Conservation (phyloP, 192 early-diverging fungal genomes). For the Irineochytrium annulatum region DNA sequence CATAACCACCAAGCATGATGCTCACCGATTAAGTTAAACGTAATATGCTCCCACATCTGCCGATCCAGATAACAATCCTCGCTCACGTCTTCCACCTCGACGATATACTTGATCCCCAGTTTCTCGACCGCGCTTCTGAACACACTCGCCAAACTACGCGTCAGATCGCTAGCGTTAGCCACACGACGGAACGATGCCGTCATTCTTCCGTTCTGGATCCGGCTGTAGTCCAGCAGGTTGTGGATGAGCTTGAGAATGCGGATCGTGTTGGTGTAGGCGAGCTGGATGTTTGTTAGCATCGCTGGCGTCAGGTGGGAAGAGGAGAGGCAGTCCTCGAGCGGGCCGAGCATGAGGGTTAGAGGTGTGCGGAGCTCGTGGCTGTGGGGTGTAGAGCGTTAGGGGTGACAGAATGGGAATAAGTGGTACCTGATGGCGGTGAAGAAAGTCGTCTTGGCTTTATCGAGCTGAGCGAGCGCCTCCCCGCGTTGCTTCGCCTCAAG, state of each 20-base stretch:
- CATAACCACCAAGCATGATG: conserved; percentile 40
- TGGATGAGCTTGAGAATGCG: conserved; percentile 52
- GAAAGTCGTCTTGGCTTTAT: too few species aligned
- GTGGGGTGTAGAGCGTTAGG: conserved; percentile 12
- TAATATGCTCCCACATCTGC: too few species aligned
- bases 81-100: too few species aligned
- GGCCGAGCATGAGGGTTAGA: conserved; percentile 42
- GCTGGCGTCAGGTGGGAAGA: conserved; percentile 20
- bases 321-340: conserved; percentile 37
- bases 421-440: too few species aligned
- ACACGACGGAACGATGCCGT: conserved; percentile 38
- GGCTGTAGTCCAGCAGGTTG: conserved; percentile 46
- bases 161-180: conserved; percentile 38
- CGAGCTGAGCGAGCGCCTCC: too few species aligned
- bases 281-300: conserved; percentile 18
- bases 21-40: too few species aligned
- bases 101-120: too few species aligned
- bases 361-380: conserved; percentile 48
- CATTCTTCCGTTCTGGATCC: conserved; percentile 44
- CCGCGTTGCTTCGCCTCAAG: too few species aligned
- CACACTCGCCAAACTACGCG: conserved; percentile 36
- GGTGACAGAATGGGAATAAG: too few species aligned
- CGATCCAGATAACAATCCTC: too few species aligned
- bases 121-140: too few species aligned
- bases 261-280: conserved; percentile 38